Evolutionary conservation across 2,329 filamentous ascomycete species (phyloP), one percentile per base, ranked within the genome.

Genomic region (Fusarium xyrophilum): DNA sequence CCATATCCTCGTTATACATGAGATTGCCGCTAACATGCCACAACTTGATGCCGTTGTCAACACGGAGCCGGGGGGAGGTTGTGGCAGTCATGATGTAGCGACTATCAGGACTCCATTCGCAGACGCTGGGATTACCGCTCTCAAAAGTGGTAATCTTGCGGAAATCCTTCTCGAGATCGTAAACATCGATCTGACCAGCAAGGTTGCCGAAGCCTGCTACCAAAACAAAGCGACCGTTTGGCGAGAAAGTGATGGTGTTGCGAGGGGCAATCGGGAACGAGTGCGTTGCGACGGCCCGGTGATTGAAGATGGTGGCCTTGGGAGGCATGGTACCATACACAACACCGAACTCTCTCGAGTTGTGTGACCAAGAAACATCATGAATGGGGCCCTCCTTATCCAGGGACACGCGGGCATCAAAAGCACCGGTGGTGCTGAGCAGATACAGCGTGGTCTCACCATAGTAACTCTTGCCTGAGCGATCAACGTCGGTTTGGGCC

Each of bases 291-390:
- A 93, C 87, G 67, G 92, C 96, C 68, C 93, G 90, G 74, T 91
- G 88, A 79, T 97, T 97, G 87, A 98, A 99, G 72, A 99, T 96
- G 72, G 95, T 97, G 6, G 95, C 96, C 86, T 98, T 98, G 58
- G 96, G 93, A n/a, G 96, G 96, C 93, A 97, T 98, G 80, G 93
- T 98, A 65, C 96, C 96, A 78, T 99, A 99, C 19, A 97, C 90
- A 33, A 99, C 96, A 76, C 93, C 95, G 76, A 99, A 99, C 80
- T 98, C 95, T 82, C 93, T 96, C 73, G 93, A 96, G 81, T 96
- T 98, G 48, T 96, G 94, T 46, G 93, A 97, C 96, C 96, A 99
- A n/a, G 92, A 89, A 43, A 99, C 95, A 77, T 99, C 96, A 79
- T 98, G 95, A 74, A 98, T 97, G 8, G 96, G 96, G 0, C 96